Evolutionary conservation across 2,329 filamentous ascomycete species (phyloP), one percentile per base, ranked within the genome.

Genomic region (Diaporthe ampelina): DNA sequence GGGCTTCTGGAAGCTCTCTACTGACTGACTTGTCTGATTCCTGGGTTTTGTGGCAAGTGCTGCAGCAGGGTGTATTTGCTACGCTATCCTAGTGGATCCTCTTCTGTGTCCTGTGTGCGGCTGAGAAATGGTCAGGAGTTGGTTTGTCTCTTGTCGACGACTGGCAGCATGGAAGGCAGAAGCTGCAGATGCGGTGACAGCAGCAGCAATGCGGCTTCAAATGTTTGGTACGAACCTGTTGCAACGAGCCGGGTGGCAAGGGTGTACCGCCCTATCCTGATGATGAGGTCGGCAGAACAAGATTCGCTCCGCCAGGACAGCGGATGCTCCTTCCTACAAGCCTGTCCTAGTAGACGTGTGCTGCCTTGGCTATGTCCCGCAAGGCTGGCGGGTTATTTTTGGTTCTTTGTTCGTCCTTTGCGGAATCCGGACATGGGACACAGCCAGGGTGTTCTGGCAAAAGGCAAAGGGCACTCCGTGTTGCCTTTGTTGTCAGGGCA

Each of bases 401-500:
- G 76, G 59, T 76, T 70, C 75, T 76, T 77, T 77, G 76, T 76
- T 65, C 61, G 68, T 58, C 67, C 72, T 75, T 74, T 72, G 72
- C 72, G 69, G n/a, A 61, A 43, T 74, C 67, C 50, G 74, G 29
- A 70, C 52, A 52, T 69, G 72, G 74, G 74, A 69, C 72, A 68
- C 54, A 58, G 73, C 72, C 68, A 70, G 72, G 45, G 59, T 63
- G 37, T 50, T 72, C 43, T 43, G 63, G 68, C 68, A 69, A 72
- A 13, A 74, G 59, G 65, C 68, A 69, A 74, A 74, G 59, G 52
- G 56, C 72, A 74, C 67, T 57, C 29, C 45, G 67, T n/a, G 72
- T 19, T 72, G 72, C 45, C 74, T 76, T 76, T 76, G 74, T 76
- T 72, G 61, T 65, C 72, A 61, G 72, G 61, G 69, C 69, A 72